Evolutionary conservation across 108 stramenopile species (phyloP), one percentile per base, ranked within the genome.

Genomic region (Cylindrotheca closterium): DNA sequence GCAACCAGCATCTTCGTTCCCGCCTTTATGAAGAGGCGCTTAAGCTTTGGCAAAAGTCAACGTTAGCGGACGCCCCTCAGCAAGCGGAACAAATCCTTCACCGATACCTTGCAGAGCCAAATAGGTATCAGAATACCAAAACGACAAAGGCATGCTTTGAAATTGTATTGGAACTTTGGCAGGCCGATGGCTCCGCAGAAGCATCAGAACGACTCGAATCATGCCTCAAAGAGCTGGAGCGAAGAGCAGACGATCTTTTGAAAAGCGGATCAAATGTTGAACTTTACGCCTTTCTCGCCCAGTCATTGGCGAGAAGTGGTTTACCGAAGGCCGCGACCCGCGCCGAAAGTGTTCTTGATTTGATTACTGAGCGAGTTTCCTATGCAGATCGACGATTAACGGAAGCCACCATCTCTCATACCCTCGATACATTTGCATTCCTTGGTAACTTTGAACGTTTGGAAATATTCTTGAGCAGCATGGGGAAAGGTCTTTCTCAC

Each of bases 261-360:
- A 53, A 26, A n/a, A 50, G 52, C 23, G 48, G 48, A 22, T 64
- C 51, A 19, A 32, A 28, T 4, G 46, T 24, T 15, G 47, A 49
- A 17, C 60, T 62, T 1, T 64, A 37, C 52, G 18, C 63, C 29
- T 64, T 48, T 7, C 63, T 64, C 30, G 63, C 63, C 3, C 47
- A 53, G 37, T 33, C 32, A 18, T 64, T 50, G 63, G 63, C 51
- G 3, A 53, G 37, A 19, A 53, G 51, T 26, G 32, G 32, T 53
- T 34, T 49, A 2, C 22, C 22, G 10, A 31, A 53, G 4, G 30
- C 51, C 12, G 25, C 37, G 25, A 15, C 32, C 1, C 63, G 32
- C 12, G 63, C 34, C 8, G 51, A 53, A 25, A 22, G 24, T 1
- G 31, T 42, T 42, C 37, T 42, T 42, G 15, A 15, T 42, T 10